Evolutionary conservation across 2,329 filamentous ascomycete species (phyloP).

Genomic region (Chrysosphaeria jannelii): DNA sequence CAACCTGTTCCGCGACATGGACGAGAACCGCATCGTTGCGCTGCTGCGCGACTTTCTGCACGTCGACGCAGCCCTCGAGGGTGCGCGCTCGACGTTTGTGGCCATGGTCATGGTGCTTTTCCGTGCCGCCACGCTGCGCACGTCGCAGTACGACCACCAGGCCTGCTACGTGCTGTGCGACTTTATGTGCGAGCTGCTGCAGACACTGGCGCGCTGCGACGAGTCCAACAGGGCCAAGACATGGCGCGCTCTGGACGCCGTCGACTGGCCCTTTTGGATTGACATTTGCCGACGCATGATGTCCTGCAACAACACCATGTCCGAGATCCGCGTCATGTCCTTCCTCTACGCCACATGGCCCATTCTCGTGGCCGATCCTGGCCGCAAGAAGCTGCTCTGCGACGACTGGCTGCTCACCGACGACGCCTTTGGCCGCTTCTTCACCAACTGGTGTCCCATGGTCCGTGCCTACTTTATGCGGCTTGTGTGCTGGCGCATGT

Average conservation of each 20-base stretch:
- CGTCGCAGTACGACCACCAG: slow-evolving; percentile 52
- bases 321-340: slow-evolving; percentile 57
- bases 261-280: slow-evolving; percentile 70
- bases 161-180: slow-evolving; percentile 79
- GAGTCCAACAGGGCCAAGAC: slow-evolving; percentile 1
- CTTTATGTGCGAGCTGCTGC: slow-evolving; percentile 55
- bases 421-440: slow-evolving; percentile 48
- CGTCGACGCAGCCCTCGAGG: slow-evolving; percentile 13
- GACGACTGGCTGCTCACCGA: slow-evolving; percentile 46
- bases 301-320: slow-evolving; percentile 63
- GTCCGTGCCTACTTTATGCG: slow-evolving; percentile 81
- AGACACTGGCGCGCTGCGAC: slow-evolving; percentile 6
- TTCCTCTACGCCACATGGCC: slow-evolving; percentile 63
- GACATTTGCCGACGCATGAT: slow-evolving; percentile 52
- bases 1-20: slow-evolving; percentile 53
- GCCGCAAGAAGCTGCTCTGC: slow-evolving; percentile 40
- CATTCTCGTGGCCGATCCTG: slow-evolving; percentile 30
- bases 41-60: slow-evolving; percentile 53
- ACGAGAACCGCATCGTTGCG: slow-evolving; percentile 64
- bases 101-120: slow-evolving; percentile 43
- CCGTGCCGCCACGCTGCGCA: slow-evolving; percentile 42
- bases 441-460: slow-evolving; percentile 92
- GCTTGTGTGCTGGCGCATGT: slow-evolving; percentile 66
- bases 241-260: slow-evolving; percentile 11
- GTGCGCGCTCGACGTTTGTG: slow-evolving; percentile 38